Conservation (phyloP, 2,329 filamentous ascomycete genomes). For the Ophiostoma angusticollis region DNA sequence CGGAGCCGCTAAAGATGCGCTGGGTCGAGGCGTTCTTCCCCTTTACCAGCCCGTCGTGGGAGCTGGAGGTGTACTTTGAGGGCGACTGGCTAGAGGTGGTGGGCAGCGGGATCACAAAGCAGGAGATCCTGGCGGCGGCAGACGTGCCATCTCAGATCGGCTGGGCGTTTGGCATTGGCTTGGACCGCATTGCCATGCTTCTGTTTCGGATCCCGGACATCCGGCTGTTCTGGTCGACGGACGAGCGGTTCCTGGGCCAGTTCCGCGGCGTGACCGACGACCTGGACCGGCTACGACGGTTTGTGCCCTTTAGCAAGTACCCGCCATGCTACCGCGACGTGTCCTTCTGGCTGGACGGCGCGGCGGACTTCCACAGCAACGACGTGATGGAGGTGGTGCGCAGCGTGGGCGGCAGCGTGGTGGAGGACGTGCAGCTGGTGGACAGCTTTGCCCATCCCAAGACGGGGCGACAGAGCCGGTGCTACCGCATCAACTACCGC, state of each 20-base stretch:
- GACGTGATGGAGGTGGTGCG: constrained; percentile 95
- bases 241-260: constrained; percentile 74
- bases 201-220: constrained; percentile 95
- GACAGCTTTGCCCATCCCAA: constrained; percentile 86
- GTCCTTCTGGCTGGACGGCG: constrained; percentile 68
- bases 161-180: constrained; percentile 91
- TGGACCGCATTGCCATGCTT: constrained; percentile 95
- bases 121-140: constrained; percentile 66
- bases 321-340: constrained; percentile 86
- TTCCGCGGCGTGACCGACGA: constrained; percentile 53
- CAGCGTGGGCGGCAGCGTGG: constrained; percentile 64
- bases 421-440: constrained; percentile 74
- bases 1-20: constrained; percentile 72
- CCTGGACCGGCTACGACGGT: constrained; percentile 42
- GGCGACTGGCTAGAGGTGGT: constrained; percentile 94
- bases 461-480: constrained; percentile 69
- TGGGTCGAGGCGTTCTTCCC: constrained; percentile 98
- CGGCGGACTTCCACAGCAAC: constrained; percentile 60
- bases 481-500: constrained; percentile 87
- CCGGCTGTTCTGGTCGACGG: constrained; percentile 85
- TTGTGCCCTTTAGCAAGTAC: constrained; percentile 81
- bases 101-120: constrained; percentile 81
- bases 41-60: constrained; percentile 91
- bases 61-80: constrained; percentile 88
- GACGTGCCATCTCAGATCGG: constrained; percentile 63